Base-by-base conservation (phyloP, 495 filamentous ascomycete genomes). In the Aspergillus nidulans region DNA sequence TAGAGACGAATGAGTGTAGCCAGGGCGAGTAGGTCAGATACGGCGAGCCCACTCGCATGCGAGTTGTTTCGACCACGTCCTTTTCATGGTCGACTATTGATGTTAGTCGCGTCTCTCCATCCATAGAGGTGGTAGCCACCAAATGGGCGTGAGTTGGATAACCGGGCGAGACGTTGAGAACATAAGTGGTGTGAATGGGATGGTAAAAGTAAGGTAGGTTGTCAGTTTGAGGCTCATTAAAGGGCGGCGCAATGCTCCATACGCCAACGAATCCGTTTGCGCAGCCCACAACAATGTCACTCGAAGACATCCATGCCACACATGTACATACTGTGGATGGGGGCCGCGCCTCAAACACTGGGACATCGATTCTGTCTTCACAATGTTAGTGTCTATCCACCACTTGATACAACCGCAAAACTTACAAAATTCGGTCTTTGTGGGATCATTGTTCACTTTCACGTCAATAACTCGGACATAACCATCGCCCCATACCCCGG, bases 401-500 rank as follows among this genome's bases (percentile, higher is more conserved):
- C 12, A 9, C 12, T 18, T 15, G 24, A 21, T 20, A 20, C 5
- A 38, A 39, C 3, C 36, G 28, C 18, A 38, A 39, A 18, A 64
- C 69, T 61, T 62, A 78, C 75, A 54, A 56, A 73, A 78, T 58
- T 69, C 66, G 24, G 68, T 62, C 42, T 63, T 61, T 28, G 64
- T 60, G 15, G 68, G 57, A 7, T 60, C 64, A 16, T 63, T 57
- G 25, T 61, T 66, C 30, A 76, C 18, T 25, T 70, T 70, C 34
- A 88, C 68, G 53, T 84, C 77, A 40, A 90, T 59, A 0, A 90
- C 73, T 53, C 84, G 69, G 6, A 82, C 65, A n/a, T 65, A 70
- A 4, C 86, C 86, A 63, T 90, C 86, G 1, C 72, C 73, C 72
- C 79, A 86, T 0, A 89, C 66, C 10, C 75, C 79, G 2, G 82